These are phyloP conservation scores for Sordaria brevicollis DNA, from an alignment of 495 filamentous ascomycete genomes.

Conservation along the genomic window DNA sequence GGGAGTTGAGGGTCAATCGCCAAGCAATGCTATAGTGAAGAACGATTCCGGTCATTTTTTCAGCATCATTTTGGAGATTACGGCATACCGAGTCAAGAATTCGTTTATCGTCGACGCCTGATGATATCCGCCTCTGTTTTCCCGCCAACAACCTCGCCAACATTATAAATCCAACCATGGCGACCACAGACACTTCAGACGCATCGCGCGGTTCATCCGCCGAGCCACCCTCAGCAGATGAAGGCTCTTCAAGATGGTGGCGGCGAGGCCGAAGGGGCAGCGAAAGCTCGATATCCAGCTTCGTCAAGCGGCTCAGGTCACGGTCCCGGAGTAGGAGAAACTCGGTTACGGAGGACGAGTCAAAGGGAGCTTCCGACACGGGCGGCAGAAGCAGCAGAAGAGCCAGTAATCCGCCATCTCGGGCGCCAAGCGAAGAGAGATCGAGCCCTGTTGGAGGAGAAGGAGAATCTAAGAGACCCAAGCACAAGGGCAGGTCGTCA, in stretches of 20 bases:
- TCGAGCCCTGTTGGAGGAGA: neutral
- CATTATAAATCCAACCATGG: neutral
- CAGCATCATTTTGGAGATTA: neutral
- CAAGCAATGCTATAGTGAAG: neutral
- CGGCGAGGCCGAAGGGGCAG: neutral
- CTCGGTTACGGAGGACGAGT: neutral
- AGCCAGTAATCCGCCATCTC: neutral
- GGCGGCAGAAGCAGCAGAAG: neutral
- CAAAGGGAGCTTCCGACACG: neutral
- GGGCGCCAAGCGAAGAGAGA: neutral
- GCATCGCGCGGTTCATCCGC: neutral
- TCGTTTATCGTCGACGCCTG: neutral
- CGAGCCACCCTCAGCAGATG: neutral
- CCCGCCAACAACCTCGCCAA: neutral
- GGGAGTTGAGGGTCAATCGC: neutral
- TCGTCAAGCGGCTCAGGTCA: neutral
- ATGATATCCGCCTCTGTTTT: neutral
- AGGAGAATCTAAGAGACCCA: neutral
- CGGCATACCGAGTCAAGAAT: neutral
- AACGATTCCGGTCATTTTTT: neutral
- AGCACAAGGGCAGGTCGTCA: slow-evolving; percentile 6
- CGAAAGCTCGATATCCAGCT: neutral
- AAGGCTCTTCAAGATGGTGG: neutral
- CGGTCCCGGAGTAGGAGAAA: neutral
- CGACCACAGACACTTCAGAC: neutral